Evolutionary conservation across 148 eudicot species (phyloP).

Genomic region (Heliosperma pusillum): DNA sequence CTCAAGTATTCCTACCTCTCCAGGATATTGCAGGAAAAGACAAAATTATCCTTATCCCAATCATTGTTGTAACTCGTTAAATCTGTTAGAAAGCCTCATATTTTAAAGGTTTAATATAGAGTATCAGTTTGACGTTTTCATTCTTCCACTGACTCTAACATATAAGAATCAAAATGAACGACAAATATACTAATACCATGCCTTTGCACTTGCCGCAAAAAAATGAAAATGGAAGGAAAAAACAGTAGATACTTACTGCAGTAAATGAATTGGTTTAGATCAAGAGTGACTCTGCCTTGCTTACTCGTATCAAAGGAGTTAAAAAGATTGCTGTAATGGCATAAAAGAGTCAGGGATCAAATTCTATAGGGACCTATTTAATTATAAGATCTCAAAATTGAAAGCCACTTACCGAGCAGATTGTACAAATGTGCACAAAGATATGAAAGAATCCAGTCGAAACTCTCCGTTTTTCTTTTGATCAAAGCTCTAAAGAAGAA

Average conservation of each 20-base stretch:
- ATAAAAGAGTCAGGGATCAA: not conserved
- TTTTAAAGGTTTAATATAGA: not conserved
- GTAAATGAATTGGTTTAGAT: slow-evolving; percentile 81
- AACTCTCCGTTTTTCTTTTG: slow-evolving; percentile 67
- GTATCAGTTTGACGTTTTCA: not conserved
- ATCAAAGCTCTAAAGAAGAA: slow-evolving; percentile 67
- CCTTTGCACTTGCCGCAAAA: not conserved
- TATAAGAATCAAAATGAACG: not conserved
- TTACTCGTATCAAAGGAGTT: slow-evolving; percentile 83
- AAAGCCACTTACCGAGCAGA: slow-evolving; percentile 62
- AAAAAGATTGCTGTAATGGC: slow-evolving; percentile 64
- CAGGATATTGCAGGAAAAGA: not conserved
- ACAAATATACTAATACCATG: not conserved
- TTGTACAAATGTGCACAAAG: slow-evolving; percentile 78
- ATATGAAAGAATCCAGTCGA: slow-evolving; percentile 75
- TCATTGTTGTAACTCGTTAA: not conserved
- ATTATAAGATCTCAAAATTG: not conserved
- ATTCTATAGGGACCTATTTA: not conserved
- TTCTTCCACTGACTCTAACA: not conserved
- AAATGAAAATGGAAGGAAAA: not conserved
- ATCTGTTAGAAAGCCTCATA: not conserved
- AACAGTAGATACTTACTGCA: slow-evolving; percentile 59
- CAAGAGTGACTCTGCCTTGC: slow-evolving; percentile 85
- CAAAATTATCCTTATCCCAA: not conserved
- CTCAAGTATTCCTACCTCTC: not conserved